Percentiles rank a stretch among this genome's conserved stretches.
phyloP scores from a whole-genome alignment of 1,139 yeast genomes.

The Pichia sp. region DNA sequence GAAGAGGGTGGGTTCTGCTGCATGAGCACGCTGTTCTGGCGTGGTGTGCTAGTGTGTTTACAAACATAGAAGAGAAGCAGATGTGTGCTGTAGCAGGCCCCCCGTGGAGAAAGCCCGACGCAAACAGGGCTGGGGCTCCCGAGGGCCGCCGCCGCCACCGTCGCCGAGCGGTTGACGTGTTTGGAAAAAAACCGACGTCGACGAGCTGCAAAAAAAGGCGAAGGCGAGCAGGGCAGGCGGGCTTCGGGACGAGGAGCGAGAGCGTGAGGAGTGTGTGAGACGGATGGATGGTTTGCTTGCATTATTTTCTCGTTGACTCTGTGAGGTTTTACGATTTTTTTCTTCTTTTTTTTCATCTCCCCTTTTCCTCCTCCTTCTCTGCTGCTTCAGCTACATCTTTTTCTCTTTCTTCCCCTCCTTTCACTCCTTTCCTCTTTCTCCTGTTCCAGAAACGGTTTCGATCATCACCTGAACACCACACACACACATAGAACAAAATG shows the following conservation, averaged over 20 bases:
- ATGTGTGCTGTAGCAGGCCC: too few relatives aligned
- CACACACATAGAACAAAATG: conserved; percentile 39
- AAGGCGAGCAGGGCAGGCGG: not conserved
- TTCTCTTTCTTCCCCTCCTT: not conserved
- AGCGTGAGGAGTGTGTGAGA: not conserved
- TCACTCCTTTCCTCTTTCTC: conserved; percentile 1
- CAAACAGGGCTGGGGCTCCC: not conserved
- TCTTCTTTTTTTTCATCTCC: conserved; percentile 1
- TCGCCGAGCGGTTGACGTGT: not conserved
- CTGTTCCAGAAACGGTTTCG: not conserved
- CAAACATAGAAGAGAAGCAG: too few relatives aligned
- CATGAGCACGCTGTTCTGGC: too few relatives aligned
- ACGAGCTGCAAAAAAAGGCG: not conserved
- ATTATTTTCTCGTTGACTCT: not conserved
- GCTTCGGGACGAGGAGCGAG: not conserved
- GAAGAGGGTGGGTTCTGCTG: not conserved
- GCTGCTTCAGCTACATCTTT: conserved; percentile 1
- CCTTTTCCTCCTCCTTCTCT: not conserved
- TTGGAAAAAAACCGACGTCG: not conserved
- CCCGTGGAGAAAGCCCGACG: not conserved
- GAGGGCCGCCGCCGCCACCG: not conserved
- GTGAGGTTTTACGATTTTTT: conserved; percentile 2
- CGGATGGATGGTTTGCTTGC: not conserved
- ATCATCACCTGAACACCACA: not conserved
- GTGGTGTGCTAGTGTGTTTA: too few relatives aligned